These are phyloP conservation scores for Marasmius oreades DNA, from an alignment of 1,284 basidiomycete genomes.

Conservation along the genomic window DNA sequence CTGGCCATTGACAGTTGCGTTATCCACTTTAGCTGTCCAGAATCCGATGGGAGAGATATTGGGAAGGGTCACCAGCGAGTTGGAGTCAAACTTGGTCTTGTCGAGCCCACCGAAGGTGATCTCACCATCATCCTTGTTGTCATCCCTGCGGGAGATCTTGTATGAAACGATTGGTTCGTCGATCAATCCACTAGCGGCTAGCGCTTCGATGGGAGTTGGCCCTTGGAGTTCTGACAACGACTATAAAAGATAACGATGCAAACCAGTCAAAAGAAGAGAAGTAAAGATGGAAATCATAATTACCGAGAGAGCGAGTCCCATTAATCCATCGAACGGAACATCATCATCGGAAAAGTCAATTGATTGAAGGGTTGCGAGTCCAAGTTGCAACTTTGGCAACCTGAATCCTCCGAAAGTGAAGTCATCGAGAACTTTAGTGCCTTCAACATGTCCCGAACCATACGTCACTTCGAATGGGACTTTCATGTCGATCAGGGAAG, in stretches of 20 bases:
- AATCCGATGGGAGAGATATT: conserved; percentile 53
- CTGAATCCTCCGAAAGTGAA: conserved; percentile 1
- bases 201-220: conserved; percentile 60
- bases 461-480: conserved; percentile 38
- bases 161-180: conserved; percentile 58
- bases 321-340: conserved; percentile 59
- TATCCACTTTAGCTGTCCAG: conserved; percentile 56
- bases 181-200: conserved; percentile 50
- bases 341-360: conserved; percentile 38
- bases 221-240: conserved; percentile 50
- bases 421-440: background rate
- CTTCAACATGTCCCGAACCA: conserved; percentile 52
- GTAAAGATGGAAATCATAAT: conserved; percentile 8
- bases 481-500: conserved; percentile 36
- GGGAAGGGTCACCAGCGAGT: conserved; percentile 40
- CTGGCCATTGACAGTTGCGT: conserved; percentile 44
- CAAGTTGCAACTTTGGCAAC: conserved; percentile 46
- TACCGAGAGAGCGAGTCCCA: conserved; percentile 63
- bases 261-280: background rate
- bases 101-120: conserved; percentile 69
- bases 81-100: conserved; percentile 43
- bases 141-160: conserved; percentile 60
- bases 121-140: conserved; percentile 60
- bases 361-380: conserved; percentile 50
- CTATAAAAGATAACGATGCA: conserved; percentile 21